phyloP scores from a whole-genome alignment of 768 basidiomycete species.

The Collybiopsis luxurians region DNA sequence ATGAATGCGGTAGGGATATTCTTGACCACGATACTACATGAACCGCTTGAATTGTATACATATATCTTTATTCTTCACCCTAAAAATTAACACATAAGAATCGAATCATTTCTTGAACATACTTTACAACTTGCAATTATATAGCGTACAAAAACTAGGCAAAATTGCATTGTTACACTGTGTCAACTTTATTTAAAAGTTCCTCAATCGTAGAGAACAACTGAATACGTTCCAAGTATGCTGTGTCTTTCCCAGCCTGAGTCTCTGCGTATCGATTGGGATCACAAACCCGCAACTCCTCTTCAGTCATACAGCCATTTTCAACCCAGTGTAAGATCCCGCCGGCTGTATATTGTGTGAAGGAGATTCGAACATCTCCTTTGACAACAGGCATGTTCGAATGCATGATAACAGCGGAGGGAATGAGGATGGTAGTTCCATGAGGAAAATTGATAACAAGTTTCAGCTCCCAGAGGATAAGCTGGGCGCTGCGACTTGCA shows the following conservation, averaged over 20 bases:
- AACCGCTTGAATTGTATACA: too few species aligned
- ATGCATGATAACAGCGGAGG: constrained; percentile 13
- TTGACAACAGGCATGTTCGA: constrained; percentile 10
- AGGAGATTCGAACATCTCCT: constrained; percentile 5
- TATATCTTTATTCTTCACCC: too few species aligned
- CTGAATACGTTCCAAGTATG: neutral
- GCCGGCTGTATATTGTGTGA: constrained; percentile 17
- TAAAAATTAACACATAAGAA: too few species aligned
- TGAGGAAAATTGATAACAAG: constrained; percentile 13
- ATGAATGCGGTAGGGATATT: too few species aligned
- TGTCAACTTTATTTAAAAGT: neutral
- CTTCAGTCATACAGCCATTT: neutral
- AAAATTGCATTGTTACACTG: too few species aligned
- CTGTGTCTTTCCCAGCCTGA: too few species aligned
- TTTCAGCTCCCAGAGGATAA: constrained; percentile 10
- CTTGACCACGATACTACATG: too few species aligned
- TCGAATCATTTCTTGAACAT: too few species aligned
- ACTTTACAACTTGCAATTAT: too few species aligned
- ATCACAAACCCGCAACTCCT: neutral
- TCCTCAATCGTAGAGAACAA: neutral
- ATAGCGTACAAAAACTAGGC: too few species aligned
- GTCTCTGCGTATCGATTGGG: neutral
- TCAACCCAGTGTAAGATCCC: constrained; percentile 8
- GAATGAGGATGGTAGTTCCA: constrained; percentile 10
- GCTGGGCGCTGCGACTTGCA: constrained; percentile 6